Conservation (phyloP, 2,329 filamentous ascomycete species). For the Pseudogymnoascus sp. region DNA sequence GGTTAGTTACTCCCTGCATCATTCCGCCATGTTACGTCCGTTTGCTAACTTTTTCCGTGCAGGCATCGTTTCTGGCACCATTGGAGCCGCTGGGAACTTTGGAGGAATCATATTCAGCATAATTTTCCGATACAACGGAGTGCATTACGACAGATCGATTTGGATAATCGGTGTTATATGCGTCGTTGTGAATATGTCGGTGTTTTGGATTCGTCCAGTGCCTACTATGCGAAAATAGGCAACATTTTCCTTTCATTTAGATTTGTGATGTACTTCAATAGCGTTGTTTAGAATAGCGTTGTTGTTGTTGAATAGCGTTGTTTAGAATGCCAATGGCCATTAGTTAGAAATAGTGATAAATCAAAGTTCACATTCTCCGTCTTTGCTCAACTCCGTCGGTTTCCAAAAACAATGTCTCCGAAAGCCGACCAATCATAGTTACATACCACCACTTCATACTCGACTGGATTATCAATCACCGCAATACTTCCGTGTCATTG, state of each 20-base stretch:
- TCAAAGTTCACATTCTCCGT: not conserved
- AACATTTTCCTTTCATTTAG: not conserved
- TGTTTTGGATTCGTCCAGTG: slow-evolving; percentile 52
- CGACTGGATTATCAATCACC: not conserved
- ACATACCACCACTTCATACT: too few species aligned
- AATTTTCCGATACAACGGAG: slow-evolving; percentile 66
- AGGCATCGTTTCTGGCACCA: slow-evolving; percentile 62
- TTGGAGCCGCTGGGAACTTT: slow-evolving; percentile 71
- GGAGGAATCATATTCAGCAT: slow-evolving; percentile 77
- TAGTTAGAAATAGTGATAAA: not conserved
- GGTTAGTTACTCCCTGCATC: not conserved
- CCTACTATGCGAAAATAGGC: slow-evolving; percentile 29
- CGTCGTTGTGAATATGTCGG: slow-evolving; percentile 56
- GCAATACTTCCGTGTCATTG: not conserved
- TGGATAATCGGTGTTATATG: slow-evolving; percentile 74
- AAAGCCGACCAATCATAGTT: not conserved
- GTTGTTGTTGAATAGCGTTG: not conserved
- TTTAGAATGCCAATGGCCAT: not conserved
- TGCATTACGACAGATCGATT: slow-evolving; percentile 57
- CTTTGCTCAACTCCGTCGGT: not conserved
- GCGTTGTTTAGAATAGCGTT: not conserved
- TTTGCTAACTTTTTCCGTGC: slow-evolving; percentile 47
- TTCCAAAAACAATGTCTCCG: not conserved
- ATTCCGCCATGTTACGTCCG: not conserved
- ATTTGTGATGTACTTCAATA: not conserved